These are phyloP conservation scores for Brettanomyces naardenensis DNA, from an alignment of 805 yeast species.

Conservation along the genomic window DNA sequence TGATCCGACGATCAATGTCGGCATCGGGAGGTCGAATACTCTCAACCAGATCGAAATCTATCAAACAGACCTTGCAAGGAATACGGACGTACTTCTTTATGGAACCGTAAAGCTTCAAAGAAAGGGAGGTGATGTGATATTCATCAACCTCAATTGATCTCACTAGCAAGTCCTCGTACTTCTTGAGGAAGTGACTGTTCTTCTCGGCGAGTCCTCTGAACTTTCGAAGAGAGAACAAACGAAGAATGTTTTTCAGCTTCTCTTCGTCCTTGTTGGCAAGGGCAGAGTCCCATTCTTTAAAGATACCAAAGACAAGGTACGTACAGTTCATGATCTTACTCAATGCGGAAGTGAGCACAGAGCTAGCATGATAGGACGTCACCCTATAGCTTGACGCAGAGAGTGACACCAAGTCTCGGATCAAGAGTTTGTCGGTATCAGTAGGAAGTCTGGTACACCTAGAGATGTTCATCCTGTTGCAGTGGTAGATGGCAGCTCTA, in stretches of 20 bases:
- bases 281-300: constrained; percentile 37
- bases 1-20: constrained; percentile 45
- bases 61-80: constrained; percentile 44
- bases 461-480: constrained; percentile 62
- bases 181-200: constrained; percentile 45
- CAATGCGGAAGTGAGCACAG: constrained; percentile 58
- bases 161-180: constrained; percentile 41
- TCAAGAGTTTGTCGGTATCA: constrained; percentile 49
- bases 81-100: constrained; percentile 35
- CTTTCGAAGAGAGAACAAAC: constrained; percentile 47
- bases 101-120: constrained; percentile 42
- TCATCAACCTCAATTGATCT: constrained; percentile 51
- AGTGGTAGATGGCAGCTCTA: constrained; percentile 65
- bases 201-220: constrained; percentile 50
- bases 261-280: constrained; percentile 42
- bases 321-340: constrained; percentile 56
- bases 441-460: constrained; percentile 69
- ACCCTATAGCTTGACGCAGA: constrained; percentile 65
- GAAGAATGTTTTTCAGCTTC: constrained; percentile 56
- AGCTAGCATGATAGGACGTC: constrained; percentile 63
- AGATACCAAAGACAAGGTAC: constrained; percentile 37
- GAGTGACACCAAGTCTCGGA: constrained; percentile 57
- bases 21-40: constrained; percentile 54
- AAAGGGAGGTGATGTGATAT: constrained; percentile 42
- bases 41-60: constrained; percentile 36